phyloP scores from a whole-genome alignment of 768 basidiomycete species.

The Leucocoprinus sp. region DNA sequence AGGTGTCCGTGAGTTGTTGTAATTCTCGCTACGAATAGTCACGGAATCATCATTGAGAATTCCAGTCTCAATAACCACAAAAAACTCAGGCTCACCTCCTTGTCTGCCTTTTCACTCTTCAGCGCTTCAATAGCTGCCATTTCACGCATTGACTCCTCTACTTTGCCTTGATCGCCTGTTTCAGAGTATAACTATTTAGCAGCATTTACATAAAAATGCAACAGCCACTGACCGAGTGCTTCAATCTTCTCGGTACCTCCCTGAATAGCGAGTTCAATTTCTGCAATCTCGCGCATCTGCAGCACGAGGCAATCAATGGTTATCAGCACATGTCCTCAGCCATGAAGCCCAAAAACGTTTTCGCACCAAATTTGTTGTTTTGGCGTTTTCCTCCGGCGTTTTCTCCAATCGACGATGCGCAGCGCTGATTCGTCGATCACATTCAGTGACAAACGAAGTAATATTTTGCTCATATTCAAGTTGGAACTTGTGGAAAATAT shows the following conservation, averaged over 20 bases:
- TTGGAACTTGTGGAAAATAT: constrained; percentile 82
- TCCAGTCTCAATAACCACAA: constrained; percentile 11
- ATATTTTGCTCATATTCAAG: constrained; percentile 96
- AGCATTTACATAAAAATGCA: constrained; percentile 13
- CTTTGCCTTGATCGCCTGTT: constrained; percentile 94
- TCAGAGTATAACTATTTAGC: constrained; percentile 10
- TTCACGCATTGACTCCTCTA: constrained; percentile 98
- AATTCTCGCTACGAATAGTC: constrained; percentile 64
- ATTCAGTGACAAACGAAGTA: constrained; percentile 95
- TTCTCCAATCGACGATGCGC: constrained; percentile 96
- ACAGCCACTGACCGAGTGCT: constrained; percentile 54
- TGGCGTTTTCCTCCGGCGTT: constrained; percentile 99
- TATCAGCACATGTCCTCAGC: constrained; percentile 3
- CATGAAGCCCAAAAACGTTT: neutral
- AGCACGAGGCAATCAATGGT: neutral
- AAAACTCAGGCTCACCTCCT: constrained; percentile 56
- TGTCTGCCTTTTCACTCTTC: constrained; percentile 92
- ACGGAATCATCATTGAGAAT: constrained; percentile 11
- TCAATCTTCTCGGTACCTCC: constrained; percentile 99
- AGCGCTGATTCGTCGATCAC: constrained; percentile 90
- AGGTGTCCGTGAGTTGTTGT: constrained; percentile 94
- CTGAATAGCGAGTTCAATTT: constrained; percentile 98
- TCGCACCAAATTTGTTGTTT: constrained; percentile 89
- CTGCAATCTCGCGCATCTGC: constrained; percentile 98
- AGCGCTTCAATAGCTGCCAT: constrained; percentile 96